These are phyloP conservation scores for Geoglossum cookeanum DNA, from an alignment of 2,329 filamentous ascomycete species.

Conservation along the genomic window DNA sequence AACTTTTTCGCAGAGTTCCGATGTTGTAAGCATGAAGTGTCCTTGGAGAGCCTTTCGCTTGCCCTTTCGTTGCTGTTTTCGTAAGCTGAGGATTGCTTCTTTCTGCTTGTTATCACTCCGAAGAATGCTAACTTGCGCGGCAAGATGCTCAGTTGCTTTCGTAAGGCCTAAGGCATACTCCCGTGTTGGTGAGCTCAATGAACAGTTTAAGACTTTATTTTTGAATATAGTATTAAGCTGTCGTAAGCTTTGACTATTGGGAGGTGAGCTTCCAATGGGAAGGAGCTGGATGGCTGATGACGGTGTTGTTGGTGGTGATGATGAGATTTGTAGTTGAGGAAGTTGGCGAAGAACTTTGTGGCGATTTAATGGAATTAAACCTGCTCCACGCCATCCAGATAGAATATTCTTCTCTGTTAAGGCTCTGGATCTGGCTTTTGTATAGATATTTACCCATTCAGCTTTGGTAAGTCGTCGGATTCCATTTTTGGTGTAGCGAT, in stretches of 20 bases:
- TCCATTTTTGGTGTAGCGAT: no score
- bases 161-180: not conserved
- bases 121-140: no score
- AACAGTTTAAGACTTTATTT: not conserved
- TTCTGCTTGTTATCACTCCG: no score
- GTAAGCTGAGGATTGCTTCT: no score
- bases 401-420: not conserved
- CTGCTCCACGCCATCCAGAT: not conserved
- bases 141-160: no score
- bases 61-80: no score
- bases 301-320: not conserved
- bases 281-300: not conserved
- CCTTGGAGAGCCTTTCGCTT: no score
- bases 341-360: not conserved
- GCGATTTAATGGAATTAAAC: not conserved
- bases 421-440: not conserved
- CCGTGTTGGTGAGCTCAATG: not conserved
- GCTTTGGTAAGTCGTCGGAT: no score
- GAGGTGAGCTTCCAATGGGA: not conserved
- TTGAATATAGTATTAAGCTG: not conserved
- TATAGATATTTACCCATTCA: no score
- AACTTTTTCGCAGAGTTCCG: no score
- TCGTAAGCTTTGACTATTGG: not conserved
- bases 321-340: no score
- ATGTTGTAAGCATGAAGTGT: no score